These are phyloP conservation scores for Tagetes patula DNA, from an alignment of 129 eudicot species.

Conservation along the genomic window DNA sequence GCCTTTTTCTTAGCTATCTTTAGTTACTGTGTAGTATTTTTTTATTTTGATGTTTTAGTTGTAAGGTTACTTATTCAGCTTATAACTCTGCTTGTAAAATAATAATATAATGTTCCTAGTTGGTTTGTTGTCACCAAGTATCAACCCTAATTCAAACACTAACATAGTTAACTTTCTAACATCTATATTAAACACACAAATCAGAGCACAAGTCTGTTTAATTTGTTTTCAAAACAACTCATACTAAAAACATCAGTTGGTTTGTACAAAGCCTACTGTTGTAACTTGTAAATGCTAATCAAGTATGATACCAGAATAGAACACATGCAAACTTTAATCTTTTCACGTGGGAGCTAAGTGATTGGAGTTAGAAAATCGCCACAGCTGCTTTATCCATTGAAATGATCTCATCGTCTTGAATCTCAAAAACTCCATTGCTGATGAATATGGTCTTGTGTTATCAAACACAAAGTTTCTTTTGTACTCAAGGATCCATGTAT, in stretches of 20 bases:
- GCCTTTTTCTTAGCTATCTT: background rate
- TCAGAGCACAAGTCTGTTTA: background rate
- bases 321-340: background rate
- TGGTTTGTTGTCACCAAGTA: constrained; percentile 10
- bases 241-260: constrained; percentile 5
- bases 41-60: constrained; percentile 25
- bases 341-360: constrained; percentile 50
- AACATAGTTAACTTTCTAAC: background rate
- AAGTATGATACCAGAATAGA: constrained; percentile 2
- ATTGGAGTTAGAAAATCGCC: constrained; percentile 30
- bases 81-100: constrained; percentile 40
- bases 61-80: constrained; percentile 34
- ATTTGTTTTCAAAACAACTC: background rate
- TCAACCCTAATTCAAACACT: background rate
- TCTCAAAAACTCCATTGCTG: constrained; percentile 47
- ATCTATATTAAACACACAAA: background rate
- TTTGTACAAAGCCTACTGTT: constrained; percentile 5
- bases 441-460: constrained; percentile 38
- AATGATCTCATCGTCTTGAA: constrained; percentile 41
- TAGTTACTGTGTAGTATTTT: constrained; percentile 38
- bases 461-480: constrained; percentile 47
- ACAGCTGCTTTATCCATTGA: constrained; percentile 48
- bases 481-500: constrained; percentile 95
- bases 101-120: constrained; percentile 37
- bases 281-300: constrained; percentile 13